These are phyloP conservation scores for Termitomyces sp. DNA, from an alignment of 1,284 basidiomycete species.

Conservation along the genomic window DNA sequence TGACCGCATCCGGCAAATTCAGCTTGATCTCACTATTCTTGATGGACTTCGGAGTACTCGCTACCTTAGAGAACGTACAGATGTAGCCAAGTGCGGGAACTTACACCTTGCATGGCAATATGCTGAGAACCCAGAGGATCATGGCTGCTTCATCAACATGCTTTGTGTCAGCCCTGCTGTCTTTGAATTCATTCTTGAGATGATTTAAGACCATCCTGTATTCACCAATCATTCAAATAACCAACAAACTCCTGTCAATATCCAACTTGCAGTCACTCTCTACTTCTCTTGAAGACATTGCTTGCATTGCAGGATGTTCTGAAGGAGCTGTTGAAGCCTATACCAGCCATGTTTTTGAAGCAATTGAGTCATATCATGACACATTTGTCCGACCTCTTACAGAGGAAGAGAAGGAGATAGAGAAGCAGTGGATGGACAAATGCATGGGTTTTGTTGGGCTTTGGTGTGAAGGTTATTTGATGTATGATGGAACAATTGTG, in stretches of 20 bases:
- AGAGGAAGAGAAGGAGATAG: conserved; percentile 31
- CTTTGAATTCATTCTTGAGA: not conserved
- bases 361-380: conserved; percentile 28
- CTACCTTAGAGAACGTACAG: too few species aligned
- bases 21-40: too few species aligned
- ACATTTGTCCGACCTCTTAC: conserved; percentile 27
- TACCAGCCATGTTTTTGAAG: conserved; percentile 27
- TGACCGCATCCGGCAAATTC: too few species aligned
- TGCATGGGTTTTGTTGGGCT: conserved; percentile 20
- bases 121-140: too few species aligned
- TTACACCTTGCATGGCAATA: too few species aligned
- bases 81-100: too few species aligned
- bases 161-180: too few species aligned
- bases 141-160: too few species aligned
- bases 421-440: conserved; percentile 32
- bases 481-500: conserved; percentile 29
- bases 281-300: conserved; percentile 27
- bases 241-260: conserved; percentile 29
- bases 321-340: conserved; percentile 29
- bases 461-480: conserved; percentile 26
- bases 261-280: conserved; percentile 33
- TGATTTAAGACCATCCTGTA: conserved; percentile 17
- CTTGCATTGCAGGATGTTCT: conserved; percentile 24
- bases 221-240: conserved; percentile 27
- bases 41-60: too few species aligned